phyloP scores from a whole-genome alignment of 345 rosid genomes.

The Lepidium africanum region DNA sequence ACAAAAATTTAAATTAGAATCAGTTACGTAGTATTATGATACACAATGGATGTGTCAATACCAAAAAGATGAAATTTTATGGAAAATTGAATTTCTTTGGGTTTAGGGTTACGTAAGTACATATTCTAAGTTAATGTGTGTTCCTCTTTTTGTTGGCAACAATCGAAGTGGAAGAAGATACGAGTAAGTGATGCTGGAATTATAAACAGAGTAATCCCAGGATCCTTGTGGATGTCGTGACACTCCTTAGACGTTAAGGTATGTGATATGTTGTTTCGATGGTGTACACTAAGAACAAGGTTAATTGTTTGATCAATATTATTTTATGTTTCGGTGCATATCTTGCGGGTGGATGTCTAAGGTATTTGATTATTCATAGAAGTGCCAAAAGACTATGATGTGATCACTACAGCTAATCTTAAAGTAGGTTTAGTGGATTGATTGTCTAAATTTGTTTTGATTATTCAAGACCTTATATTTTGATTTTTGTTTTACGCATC shows the following conservation, averaged over 20 bases:
- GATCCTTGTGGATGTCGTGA: conserved; percentile 42
- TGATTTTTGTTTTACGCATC: background rate
- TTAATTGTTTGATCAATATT: background rate
- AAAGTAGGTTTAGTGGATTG: background rate
- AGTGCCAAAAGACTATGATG: conserved; percentile 39
- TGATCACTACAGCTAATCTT: too few relatives aligned
- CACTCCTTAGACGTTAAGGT: conserved; percentile 43
- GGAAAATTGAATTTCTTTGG: too few relatives aligned
- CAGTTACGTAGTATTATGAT: too few relatives aligned
- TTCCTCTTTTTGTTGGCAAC: conserved; percentile 6
- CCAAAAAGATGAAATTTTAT: too few relatives aligned
- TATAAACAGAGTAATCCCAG: conserved; percentile 38
- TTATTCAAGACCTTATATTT: background rate
- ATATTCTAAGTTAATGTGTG: background rate
- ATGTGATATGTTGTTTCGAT: background rate
- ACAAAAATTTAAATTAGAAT: too few relatives aligned
- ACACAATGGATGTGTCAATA: too few relatives aligned
- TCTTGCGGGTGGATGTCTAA: conserved; percentile 91
- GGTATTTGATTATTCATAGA: conserved; percentile 33
- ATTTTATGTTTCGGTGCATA: conserved; percentile 67
- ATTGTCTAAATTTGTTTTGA: background rate
- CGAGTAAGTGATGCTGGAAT: conserved; percentile 43
- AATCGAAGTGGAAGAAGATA: conserved; percentile 58
- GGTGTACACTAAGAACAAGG: background rate
- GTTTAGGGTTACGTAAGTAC: background rate